Evolutionary conservation across 2,329 filamentous ascomycete species (phyloP), one percentile per base, ranked within the genome.

Genomic region (Plectosphaerella cucumerina): DNA sequence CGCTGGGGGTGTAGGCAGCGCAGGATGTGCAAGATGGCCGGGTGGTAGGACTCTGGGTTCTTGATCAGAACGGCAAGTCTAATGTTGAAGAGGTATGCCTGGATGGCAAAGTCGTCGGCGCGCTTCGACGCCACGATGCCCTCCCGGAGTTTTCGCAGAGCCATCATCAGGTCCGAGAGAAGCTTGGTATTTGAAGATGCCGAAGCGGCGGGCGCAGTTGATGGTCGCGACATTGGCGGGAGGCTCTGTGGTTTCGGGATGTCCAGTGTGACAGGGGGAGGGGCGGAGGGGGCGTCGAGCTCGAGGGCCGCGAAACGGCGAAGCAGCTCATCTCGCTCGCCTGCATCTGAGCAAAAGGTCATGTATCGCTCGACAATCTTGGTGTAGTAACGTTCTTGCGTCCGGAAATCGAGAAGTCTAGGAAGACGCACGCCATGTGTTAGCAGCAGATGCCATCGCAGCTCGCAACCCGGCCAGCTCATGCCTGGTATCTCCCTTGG

Each of bases 101-200:
- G 85, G n/a, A 88, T 84, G 1, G 93, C 86, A 68, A 99, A 99
- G 48, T 82, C 76, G 63, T 96, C 89, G 34, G 78, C 74, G 18
- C 92, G 84, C 49, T 84, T 82, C 9, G 88, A 85, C 12, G 89
- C 89, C 3, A 96, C 82, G 45, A 97, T 86, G 21, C 87, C 92
- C 73, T 99, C 94, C 51, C 94, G 85, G 31, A 99, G 81, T 67
- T 97, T 97, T 55, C 94, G 86, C 64, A 97, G 85, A 3, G 93
- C 89, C 61, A 89, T 81, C 49, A 97, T 77, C 48, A 97, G 84
- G 18, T 81, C 82, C 2, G 86, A 80, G 26, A 97, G 78, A 57
- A 88, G 84, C 58, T 82, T 80, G 12, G 80, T 78, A 51, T 79
- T 74, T 58, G 58, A 9, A 50, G 23, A 31, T n/a, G 15, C 12